Conservation (phyloP, 129 eudicot genomes). For the Artemisia tridentata region DNA sequence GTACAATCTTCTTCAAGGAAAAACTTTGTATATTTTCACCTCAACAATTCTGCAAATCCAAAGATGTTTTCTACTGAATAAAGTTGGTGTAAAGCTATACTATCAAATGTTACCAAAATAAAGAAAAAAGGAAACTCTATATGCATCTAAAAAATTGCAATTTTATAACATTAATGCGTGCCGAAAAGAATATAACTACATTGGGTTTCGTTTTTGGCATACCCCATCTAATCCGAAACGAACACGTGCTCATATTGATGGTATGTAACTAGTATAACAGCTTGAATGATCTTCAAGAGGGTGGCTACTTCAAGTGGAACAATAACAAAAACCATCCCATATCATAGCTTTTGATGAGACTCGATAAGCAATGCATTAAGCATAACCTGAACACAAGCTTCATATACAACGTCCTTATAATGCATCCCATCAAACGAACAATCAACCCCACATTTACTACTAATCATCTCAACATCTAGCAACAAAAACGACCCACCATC, state of each 20-base stretch:
- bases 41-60: constrained; percentile 31
- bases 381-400: constrained; percentile 79
- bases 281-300: constrained; percentile 9
- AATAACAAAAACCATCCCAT: constrained; percentile 7
- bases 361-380: constrained; percentile 85
- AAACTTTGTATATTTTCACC: constrained; percentile 33
- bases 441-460: constrained; percentile 53
- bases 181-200: constrained; percentile 28
- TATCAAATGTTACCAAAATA: constrained; percentile 21
- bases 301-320: constrained; percentile 15
- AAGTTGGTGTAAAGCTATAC: constrained; percentile 32
- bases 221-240: no score
- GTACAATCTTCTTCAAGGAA: not conserved
- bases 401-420: constrained; percentile 72
- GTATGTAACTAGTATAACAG: not conserved
- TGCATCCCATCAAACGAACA: constrained; percentile 96
- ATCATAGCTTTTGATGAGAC: constrained; percentile 74
- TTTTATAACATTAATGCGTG: constrained; percentile 20
- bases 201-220: constrained; percentile 24
- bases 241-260: not conserved
- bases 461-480: constrained; percentile 59
- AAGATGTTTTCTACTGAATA: constrained; percentile 34
- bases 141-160: constrained; percentile 28
- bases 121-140: constrained; percentile 25
- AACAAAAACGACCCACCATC: constrained; percentile 71